phyloP scores from a whole-genome alignment of 805 yeast genomes.

The Saccharomyces cerevisiae region DNA sequence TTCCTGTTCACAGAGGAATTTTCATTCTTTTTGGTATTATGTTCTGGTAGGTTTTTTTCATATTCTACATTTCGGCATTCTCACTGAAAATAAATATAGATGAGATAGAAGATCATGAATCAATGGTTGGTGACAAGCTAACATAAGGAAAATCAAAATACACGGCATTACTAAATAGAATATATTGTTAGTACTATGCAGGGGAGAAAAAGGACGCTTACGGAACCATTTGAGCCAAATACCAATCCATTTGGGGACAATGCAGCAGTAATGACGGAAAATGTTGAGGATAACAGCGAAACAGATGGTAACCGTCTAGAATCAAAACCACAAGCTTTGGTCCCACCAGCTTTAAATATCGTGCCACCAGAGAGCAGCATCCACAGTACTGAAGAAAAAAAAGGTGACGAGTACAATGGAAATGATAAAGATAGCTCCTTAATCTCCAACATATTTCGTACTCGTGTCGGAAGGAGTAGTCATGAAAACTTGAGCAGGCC shows the following conservation, averaged over 20 bases:
- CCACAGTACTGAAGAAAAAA: not conserved
- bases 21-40: not conserved
- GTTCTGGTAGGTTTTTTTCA: not conserved
- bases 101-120: not conserved
- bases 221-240: slow-evolving; percentile 16
- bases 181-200: slow-evolving; percentile 6
- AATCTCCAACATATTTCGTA: slow-evolving; percentile 10
- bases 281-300: not conserved
- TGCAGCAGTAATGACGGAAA: not conserved
- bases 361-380: slow-evolving; percentile 13
- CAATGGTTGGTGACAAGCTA: not conserved
- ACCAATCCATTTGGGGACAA: not conserved
- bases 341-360: slow-evolving; percentile 15
- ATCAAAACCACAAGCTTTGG: slow-evolving; percentile 3
- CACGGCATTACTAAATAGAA: not conserved
- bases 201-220: slow-evolving; percentile 12
- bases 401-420: not conserved
- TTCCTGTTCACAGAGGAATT: not conserved
- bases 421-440: slow-evolving; percentile 6
- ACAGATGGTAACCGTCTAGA: not conserved
- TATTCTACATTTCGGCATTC: not conserved
- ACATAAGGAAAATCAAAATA: not conserved
- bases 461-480: slow-evolving; percentile 1
- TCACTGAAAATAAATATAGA: not conserved
- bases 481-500: slow-evolving; percentile 7